These are phyloP conservation scores for Penicillium odoratum DNA, from an alignment of 495 filamentous ascomycete genomes.

Conservation along the genomic window DNA sequence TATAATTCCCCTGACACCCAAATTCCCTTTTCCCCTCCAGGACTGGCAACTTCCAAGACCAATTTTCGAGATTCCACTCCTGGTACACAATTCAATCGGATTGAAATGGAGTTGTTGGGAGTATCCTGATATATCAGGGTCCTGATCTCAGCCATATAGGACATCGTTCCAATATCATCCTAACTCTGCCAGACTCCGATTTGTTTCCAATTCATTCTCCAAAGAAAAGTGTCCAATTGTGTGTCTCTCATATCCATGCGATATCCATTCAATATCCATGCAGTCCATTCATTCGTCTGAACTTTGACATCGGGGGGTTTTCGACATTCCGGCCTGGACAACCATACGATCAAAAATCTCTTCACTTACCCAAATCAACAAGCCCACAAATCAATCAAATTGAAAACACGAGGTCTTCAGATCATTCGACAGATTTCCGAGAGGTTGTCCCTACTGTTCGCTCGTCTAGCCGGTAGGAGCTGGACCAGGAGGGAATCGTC, in stretches of 20 bases:
- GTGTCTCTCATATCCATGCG: neutral
- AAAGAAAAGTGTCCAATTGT: neutral
- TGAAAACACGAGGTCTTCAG: constrained; percentile 21
- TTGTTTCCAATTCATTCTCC: neutral
- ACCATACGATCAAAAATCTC: constrained; percentile 14
- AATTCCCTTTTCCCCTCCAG: constrained; percentile 11
- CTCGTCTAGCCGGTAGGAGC: constrained; percentile 52
- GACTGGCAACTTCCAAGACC: neutral
- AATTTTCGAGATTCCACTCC: neutral
- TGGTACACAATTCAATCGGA: neutral
- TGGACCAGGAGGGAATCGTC: constrained; percentile 44
- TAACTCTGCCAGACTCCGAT: neutral
- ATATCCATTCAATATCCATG: neutral
- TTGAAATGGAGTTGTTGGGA: neutral
- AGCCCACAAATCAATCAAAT: constrained; percentile 28
- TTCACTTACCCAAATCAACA: constrained; percentile 36
- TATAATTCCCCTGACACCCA: constrained; percentile 7
- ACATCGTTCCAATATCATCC: neutral
- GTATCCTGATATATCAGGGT: neutral
- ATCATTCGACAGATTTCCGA: constrained; percentile 29
- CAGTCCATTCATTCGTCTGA: neutral
- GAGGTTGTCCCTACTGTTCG: constrained; percentile 37
- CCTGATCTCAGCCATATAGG: neutral
- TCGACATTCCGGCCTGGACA: constrained; percentile 19
- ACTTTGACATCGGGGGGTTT: constrained; percentile 1